phyloP scores from a whole-genome alignment of 2,329 filamentous ascomycete species.

The Colletotrichum shisoi region DNA sequence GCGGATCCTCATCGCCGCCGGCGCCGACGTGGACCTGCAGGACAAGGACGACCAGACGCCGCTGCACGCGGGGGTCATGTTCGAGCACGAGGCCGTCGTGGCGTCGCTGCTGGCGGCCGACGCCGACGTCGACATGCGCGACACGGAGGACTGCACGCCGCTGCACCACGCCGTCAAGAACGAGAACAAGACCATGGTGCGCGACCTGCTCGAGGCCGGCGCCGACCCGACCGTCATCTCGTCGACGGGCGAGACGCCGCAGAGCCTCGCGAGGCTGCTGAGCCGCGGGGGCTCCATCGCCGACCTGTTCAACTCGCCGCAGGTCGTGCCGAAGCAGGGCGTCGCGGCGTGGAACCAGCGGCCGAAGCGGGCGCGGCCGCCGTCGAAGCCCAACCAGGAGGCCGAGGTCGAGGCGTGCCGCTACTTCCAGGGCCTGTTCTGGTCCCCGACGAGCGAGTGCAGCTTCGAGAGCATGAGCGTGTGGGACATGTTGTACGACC shows the following conservation, averaged over 20 bases:
- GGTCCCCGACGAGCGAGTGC: slow-evolving; percentile 37
- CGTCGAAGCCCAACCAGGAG: slow-evolving; percentile 35
- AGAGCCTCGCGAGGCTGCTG: slow-evolving; percentile 33
- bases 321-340: slow-evolving; percentile 29
- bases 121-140: slow-evolving; percentile 34
- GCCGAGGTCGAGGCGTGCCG: slow-evolving; percentile 36
- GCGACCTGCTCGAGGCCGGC: slow-evolving; percentile 39
- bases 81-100: slow-evolving; percentile 40
- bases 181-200: slow-evolving; percentile 34
- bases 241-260: slow-evolving; percentile 39
- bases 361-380: slow-evolving; percentile 23
- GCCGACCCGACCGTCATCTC: slow-evolving; percentile 39
- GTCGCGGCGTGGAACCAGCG: slow-evolving; percentile 25
- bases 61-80: slow-evolving; percentile 39
- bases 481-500: slow-evolving; percentile 40
- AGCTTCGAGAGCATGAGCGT: slow-evolving; percentile 38
- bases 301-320: slow-evolving; percentile 36
- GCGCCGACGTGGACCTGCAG: slow-evolving; percentile 39
- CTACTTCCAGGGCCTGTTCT: slow-evolving; percentile 37
- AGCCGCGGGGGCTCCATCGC: slow-evolving; percentile 29
- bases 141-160: slow-evolving; percentile 40
- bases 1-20: slow-evolving; percentile 36
- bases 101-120: slow-evolving; percentile 32
- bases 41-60: slow-evolving; percentile 40
- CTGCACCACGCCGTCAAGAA: slow-evolving; percentile 41